Percentiles rank a stretch among this genome's conserved stretches.
Conservation (phyloP, 2,329 filamentous ascomycete genomes). For the Botryosphaeria dothidea region DNA sequence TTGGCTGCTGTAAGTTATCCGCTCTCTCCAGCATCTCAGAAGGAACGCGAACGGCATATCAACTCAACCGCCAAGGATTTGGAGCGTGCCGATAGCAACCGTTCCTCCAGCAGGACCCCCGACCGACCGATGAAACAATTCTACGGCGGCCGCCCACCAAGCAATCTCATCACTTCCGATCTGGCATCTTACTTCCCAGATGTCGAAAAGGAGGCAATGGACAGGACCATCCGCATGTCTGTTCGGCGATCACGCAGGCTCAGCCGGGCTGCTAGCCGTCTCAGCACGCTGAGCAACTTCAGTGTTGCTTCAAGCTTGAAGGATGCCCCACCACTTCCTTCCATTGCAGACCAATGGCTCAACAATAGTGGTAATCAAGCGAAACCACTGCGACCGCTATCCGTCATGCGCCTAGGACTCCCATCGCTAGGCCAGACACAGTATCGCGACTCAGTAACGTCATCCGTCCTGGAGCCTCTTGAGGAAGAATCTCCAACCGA, state of each 20-base stretch:
- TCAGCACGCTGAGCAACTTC: conserved; percentile 91
- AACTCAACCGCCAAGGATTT: conserved; percentile 52
- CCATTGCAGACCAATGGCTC: conserved; percentile 92
- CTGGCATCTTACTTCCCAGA: conserved; percentile 97
- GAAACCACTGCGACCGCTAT: conserved; percentile 58
- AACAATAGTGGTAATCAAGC: conserved; percentile 54
- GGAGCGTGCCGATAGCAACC: conserved; percentile 39
- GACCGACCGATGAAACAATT: conserved; percentile 71
- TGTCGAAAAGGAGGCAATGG: conserved; percentile 90
- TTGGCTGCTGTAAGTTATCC: conserved; percentile 86
- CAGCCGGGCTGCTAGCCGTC: conserved; percentile 87
- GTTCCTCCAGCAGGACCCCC: conserved; percentile 40
- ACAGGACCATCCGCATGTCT: conserved; percentile 90
- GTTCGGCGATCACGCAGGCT: conserved; percentile 86
- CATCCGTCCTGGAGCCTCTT: conserved; percentile 83
- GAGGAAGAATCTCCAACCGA: conserved; percentile 88
- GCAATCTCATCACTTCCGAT: conserved; percentile 95
- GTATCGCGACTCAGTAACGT: conserved; percentile 85
- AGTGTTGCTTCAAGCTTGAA: conserved; percentile 90
- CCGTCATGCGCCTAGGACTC: conserved; percentile 59
- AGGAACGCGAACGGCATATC: conserved; percentile 68
- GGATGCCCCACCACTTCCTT: conserved; percentile 92
- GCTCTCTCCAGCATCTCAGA: conserved; percentile 72
- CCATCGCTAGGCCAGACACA: conserved; percentile 43
- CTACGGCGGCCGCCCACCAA: conserved; percentile 88